Percentiles rank a stretch among this genome's conserved stretches.
Conservation (phyloP, 306 rosid species). For the Cicer bijugum region DNA sequence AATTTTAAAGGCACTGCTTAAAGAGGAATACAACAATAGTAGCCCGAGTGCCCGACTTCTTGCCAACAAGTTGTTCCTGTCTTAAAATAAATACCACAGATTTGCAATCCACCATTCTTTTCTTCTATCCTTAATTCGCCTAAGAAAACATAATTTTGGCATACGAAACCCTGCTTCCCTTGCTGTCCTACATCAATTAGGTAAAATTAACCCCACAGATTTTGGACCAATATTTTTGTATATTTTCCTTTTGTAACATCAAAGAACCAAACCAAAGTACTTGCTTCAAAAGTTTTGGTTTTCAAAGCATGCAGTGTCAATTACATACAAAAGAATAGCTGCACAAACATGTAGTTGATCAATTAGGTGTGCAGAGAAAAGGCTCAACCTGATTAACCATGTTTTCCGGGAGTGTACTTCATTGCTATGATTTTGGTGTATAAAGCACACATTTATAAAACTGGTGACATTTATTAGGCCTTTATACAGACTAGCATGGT, state of each 20-base stretch:
- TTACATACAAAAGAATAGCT: slow-evolving; percentile 8
- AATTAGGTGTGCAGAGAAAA: slow-evolving; percentile 21
- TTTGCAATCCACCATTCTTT: neutral
- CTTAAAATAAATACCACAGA: slow-evolving; percentile 13
- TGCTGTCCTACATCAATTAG: slow-evolving; percentile 9
- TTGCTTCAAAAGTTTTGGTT: slow-evolving; percentile 27
- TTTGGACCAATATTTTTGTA: slow-evolving; percentile 5
- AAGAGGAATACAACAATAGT: slow-evolving; percentile 4
- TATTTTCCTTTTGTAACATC: slow-evolving; percentile 15
- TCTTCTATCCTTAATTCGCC: slow-evolving; percentile 17
- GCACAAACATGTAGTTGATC: slow-evolving; percentile 22
- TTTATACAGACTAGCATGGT: neutral
- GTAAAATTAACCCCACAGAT: slow-evolving; percentile 29
- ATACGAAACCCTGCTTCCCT: slow-evolving; percentile 5
- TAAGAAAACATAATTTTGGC: slow-evolving; percentile 31
- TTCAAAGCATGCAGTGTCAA: slow-evolving; percentile 26
- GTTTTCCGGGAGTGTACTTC: neutral
- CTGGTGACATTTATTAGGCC: neutral
- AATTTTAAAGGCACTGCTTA: slow-evolving; percentile 7
- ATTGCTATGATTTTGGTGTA: neutral
- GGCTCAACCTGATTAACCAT: slow-evolving; percentile 7
- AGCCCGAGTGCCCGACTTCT: neutral
- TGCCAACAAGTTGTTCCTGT: slow-evolving; percentile 6
- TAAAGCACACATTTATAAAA: neutral
- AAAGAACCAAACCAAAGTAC: slow-evolving; percentile 31